These are phyloP conservation scores for Neospora caninum DNA, from an alignment of 169 alveolate species.

Conservation along the genomic window DNA sequence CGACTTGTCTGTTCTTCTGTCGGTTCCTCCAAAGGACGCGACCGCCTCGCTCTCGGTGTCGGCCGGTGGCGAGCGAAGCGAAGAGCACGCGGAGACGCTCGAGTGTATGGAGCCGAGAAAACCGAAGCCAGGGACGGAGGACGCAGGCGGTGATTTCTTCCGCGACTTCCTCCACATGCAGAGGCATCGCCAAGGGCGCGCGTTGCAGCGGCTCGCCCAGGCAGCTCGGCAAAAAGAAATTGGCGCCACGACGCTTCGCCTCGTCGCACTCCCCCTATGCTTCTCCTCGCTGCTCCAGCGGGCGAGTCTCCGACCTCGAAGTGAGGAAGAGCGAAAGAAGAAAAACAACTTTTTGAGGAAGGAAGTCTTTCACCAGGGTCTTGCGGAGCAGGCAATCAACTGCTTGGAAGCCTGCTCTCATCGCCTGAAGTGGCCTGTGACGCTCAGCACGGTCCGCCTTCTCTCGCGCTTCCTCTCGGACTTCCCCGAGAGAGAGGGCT, in stretches of 20 bases:
- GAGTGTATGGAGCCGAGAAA: constrained; percentile 6
- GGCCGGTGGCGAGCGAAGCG: constrained; percentile 34
- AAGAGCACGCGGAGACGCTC: not conserved
- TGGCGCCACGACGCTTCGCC: constrained; percentile 47
- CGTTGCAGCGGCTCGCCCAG: constrained; percentile 55
- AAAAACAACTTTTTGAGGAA: not conserved
- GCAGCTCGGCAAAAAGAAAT: constrained; percentile 46
- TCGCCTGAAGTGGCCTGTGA: constrained; percentile 37
- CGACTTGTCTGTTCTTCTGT: constrained; percentile 49
- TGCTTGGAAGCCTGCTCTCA: constrained; percentile 54
- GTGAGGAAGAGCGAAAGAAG: not conserved
- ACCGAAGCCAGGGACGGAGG: not conserved
- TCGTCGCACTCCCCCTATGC: constrained; percentile 49
- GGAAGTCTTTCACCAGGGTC: constrained; percentile 58
- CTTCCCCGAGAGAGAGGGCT: constrained; percentile 63
- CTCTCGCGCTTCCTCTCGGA: constrained; percentile 49
- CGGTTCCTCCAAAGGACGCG: constrained; percentile 38
- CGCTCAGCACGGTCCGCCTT: constrained; percentile 27
- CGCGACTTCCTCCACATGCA: constrained; percentile 66
- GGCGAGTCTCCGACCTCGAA: not conserved
- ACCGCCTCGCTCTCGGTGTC: constrained; percentile 36
- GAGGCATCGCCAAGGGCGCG: constrained; percentile 63
- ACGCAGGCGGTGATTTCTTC: constrained; percentile 66
- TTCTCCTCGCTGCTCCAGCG: constrained; percentile 55
- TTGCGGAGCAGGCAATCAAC: constrained; percentile 62